Base-by-base conservation (phyloP, 495 filamentous ascomycete species). In the Symbiotaphrina buchneri region DNA sequence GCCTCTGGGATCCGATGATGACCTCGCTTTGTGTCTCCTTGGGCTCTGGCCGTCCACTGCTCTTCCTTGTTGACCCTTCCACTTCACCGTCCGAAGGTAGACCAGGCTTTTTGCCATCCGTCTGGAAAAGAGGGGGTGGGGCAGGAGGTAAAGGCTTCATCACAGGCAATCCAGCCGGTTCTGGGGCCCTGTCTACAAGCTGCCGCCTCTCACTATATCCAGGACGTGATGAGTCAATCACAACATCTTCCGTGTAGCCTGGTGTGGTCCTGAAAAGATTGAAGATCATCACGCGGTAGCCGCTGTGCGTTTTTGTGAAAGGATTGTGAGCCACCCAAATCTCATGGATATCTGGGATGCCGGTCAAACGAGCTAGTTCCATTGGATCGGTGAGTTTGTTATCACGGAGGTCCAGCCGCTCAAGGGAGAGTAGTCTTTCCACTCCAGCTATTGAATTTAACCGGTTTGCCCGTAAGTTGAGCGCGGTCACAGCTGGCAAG, bases 201-300 rank as follows among this genome's bases (percentile, higher is more conserved):
- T 77, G 79, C 31, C 77, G 77, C 40, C 71, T 69, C 51, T 97
- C 87, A 10, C 67, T 68, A 42, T 78, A 82, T 13, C 63, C 71
- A 3, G 87, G 87, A 3, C 73, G 71, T 16, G 69, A 71, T 1
- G 69, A 64, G 46, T 97, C 90, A 41, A 97, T 81, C 24, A 77
- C 63, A 36, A 95, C 73, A 48, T 97, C 90, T 40, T 91, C 78
- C 0, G 71, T 65, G 43, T 84, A 87, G 6, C 87, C 87, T 2
- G 87, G 82, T 0, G 81, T 82, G n/a, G 64, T 68, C 35, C 87
- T 75, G 58, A 97, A 97, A 1, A 93, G 63, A 43, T 95, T 95
- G 65, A 97, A 93, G 40, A 97, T 91, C 16, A 68, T 73, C 38
- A 90, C 58, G 18, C 87, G 68, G 46, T 93, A 90, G 38, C 66